phyloP scores from a whole-genome alignment of 805 yeast species.

The Zygoascus bituminiphila region DNA sequence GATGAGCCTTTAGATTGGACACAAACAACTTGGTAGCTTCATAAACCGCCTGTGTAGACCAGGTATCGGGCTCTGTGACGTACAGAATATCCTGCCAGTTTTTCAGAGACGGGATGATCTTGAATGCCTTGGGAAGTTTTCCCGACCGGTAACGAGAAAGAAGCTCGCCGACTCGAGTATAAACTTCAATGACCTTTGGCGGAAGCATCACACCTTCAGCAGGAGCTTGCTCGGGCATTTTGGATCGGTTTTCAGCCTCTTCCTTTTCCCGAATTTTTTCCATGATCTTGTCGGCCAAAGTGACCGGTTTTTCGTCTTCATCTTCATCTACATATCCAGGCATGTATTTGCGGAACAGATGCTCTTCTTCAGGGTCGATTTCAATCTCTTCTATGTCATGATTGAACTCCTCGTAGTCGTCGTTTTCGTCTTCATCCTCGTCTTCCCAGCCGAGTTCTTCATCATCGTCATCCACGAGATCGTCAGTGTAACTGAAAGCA shows the following conservation, averaged over 20 bases:
- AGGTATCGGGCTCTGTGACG: conserved; percentile 83
- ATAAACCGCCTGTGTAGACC: conserved; percentile 93
- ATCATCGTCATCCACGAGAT: conserved; percentile 45
- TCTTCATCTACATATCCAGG: conserved; percentile 20
- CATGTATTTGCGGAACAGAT: conserved; percentile 65
- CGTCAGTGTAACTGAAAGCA: conserved; percentile 18
- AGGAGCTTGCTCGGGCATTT: conserved; percentile 28
- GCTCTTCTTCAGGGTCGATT: conserved; percentile 75
- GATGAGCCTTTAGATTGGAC: conserved; percentile 77
- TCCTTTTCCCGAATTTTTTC: conserved; percentile 79
- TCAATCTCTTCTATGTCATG: conserved; percentile 50
- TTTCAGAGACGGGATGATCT: conserved; percentile 82
- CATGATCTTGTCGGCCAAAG: conserved; percentile 85
- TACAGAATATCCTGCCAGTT: conserved; percentile 95
- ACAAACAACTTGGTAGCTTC: conserved; percentile 94
- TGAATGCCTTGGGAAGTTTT: conserved; percentile 91
- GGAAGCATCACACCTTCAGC: conserved; percentile 71
- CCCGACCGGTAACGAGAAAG: conserved; percentile 90
- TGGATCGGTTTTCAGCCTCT: conserved; percentile 19
- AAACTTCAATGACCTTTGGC: conserved; percentile 92
- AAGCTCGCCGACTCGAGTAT: conserved; percentile 82
- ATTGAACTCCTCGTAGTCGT: conserved; percentile 39
- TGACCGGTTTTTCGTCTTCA: conserved; percentile 16
- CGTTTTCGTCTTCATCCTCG: conserved; percentile 32
- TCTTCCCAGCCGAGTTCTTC: conserved; percentile 34